Evolutionary conservation across 441 rosid genomes (phyloP).

Genomic region (Macaranga tanarius): DNA sequence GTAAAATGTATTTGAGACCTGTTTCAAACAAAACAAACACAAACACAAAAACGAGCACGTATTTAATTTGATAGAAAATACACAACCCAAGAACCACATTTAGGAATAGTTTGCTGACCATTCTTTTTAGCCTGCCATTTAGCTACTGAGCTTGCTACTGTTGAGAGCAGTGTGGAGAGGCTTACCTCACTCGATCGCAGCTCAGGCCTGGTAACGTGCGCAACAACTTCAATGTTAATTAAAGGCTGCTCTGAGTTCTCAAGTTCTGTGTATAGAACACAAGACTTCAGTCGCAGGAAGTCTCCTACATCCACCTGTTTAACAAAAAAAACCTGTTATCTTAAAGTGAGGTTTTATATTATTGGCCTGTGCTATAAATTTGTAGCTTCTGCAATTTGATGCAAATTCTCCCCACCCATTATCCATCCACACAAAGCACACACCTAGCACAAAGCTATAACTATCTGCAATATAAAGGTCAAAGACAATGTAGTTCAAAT

Average conservation of each 20-base stretch:
- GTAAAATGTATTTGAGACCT: slow-evolving; percentile 81
- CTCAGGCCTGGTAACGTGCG: slow-evolving; percentile 89
- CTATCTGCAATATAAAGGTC: background rate
- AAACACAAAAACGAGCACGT: background rate
- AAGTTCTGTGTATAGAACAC: slow-evolving; percentile 68
- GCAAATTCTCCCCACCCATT: background rate
- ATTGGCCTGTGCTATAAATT: background rate
- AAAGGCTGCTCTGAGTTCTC: slow-evolving; percentile 64
- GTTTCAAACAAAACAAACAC: slow-evolving; percentile 17
- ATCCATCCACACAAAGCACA: background rate
- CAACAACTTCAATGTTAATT: slow-evolving; percentile 77
- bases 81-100: background rate
- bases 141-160: background rate
- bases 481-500: background rate
- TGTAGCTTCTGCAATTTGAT: background rate
- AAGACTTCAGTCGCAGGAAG: slow-evolving; percentile 72
- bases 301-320: slow-evolving; percentile 85
- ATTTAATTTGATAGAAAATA: background rate
- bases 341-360: background rate
- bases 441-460: background rate
- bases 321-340: background rate
- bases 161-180: background rate
- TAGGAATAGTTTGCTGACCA: background rate
- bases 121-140: background rate
- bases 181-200: slow-evolving; percentile 75